These are phyloP conservation scores for Talaromyces trachyspermus DNA, from an alignment of 495 filamentous ascomycete species.

Conservation along the genomic window DNA sequence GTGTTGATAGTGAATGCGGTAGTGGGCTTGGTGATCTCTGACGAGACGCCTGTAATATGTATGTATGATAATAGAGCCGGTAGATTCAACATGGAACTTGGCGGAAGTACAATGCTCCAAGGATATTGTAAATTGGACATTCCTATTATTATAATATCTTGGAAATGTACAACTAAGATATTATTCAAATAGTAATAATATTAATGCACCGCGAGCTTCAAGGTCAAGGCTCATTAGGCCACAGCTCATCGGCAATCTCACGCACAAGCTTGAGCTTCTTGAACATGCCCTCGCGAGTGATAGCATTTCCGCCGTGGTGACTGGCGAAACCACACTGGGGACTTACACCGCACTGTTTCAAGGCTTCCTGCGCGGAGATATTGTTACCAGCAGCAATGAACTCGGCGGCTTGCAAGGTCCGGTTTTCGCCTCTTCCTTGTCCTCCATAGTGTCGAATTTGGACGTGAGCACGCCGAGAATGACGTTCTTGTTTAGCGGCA, in stretches of 20 bases:
- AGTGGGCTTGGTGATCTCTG: no score
- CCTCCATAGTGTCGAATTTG: constrained; percentile 67
- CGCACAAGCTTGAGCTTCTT: constrained; percentile 61
- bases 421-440: constrained; percentile 65
- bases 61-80: not conserved
- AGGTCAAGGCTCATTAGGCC: constrained; percentile 55
- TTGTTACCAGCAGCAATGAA: constrained; percentile 64
- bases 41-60: no score
- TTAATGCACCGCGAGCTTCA: not conserved
- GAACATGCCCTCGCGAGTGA: constrained; percentile 60
- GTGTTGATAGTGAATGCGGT: constrained; percentile 6
- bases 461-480: constrained; percentile 69
- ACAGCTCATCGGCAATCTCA: constrained; percentile 63
- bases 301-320: constrained; percentile 59
- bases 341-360: constrained; percentile 62
- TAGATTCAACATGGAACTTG: not conserved
- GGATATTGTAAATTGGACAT: no score
- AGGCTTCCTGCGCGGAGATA: constrained; percentile 54
- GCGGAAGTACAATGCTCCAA: not conserved
- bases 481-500: constrained; percentile 68
- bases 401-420: constrained; percentile 59
- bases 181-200: not conserved
- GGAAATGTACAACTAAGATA: not conserved
- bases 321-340: constrained; percentile 79
- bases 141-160: no score